These are phyloP conservation scores for Alternaria arbusti DNA, from an alignment of 2,329 filamentous ascomycete species.

Conservation along the genomic window DNA sequence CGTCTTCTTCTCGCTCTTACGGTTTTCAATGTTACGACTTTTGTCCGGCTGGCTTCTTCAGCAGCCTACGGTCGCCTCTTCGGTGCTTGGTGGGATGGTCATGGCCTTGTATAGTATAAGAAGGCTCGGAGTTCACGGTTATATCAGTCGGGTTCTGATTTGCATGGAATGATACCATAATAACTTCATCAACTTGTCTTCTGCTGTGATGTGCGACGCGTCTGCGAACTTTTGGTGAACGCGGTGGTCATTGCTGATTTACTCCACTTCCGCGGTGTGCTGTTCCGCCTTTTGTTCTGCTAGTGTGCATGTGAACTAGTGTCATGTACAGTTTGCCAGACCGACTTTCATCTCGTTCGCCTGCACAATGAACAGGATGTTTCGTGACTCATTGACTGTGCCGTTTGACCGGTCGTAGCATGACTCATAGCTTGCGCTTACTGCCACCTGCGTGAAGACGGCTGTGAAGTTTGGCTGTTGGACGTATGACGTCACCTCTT, in stretches of 20 bases:
- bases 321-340: not conserved
- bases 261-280: not conserved
- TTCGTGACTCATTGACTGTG: not conserved
- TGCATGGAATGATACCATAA: constrained; percentile 46
- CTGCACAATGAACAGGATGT: not conserved
- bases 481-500: not conserved
- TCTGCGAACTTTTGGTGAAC: not conserved
- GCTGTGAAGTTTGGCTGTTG: not conserved
- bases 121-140: constrained; percentile 44
- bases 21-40: constrained; percentile 47
- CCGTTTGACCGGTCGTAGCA: not conserved
- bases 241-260: not conserved
- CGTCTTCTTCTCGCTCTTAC: constrained; percentile 24
- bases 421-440: not conserved
- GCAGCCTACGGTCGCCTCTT: constrained; percentile 62
- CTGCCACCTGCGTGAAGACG: not conserved
- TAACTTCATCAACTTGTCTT: constrained; percentile 11
- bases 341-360: not conserved
- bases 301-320: not conserved
- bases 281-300: not conserved
- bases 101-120: constrained; percentile 41
- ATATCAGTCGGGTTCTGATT: constrained; percentile 37
- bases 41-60: constrained; percentile 26
- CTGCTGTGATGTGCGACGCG: constrained; percentile 10
- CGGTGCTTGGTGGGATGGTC: constrained; percentile 56